phyloP scores from a whole-genome alignment of 192 early-diverging fungal genomes.

The Gaertneriomyces semiglobifer region DNA sequence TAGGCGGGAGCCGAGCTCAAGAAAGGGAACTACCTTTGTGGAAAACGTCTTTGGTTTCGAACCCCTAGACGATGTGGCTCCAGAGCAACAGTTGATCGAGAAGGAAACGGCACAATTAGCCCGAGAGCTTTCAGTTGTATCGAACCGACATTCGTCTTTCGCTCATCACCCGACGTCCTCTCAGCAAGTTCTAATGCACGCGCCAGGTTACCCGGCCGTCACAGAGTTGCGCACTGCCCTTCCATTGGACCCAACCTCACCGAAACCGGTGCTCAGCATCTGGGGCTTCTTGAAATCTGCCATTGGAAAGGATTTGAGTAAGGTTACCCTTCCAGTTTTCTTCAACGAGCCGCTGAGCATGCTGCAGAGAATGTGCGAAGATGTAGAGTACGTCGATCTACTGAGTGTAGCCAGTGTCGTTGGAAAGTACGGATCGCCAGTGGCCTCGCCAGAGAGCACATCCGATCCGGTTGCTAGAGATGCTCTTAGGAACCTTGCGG shows the following conservation, averaged over 20 bases:
- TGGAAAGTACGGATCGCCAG: conserved; percentile 46
- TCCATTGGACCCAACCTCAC: conserved; percentile 38
- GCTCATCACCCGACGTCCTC: background rate
- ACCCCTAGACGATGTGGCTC: conserved; percentile 1
- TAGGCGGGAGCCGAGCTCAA: background rate
- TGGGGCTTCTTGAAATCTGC: conserved; percentile 87
- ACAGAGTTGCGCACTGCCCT: conserved; percentile 12
- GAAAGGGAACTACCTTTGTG: conserved; percentile 10
- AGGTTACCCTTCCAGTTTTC: conserved; percentile 81
- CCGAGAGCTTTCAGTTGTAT: too few relatives aligned
- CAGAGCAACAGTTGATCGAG: conserved; percentile 48
- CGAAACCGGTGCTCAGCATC: conserved; percentile 67
- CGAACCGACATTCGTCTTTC: too few relatives aligned
- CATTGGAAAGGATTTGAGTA: conserved; percentile 79
- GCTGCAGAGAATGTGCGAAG: conserved; percentile 78
- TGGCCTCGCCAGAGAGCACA: conserved; percentile 11
- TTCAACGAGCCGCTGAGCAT: conserved; percentile 87
- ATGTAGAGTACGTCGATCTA: conserved; percentile 79
- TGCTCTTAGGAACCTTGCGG: conserved; percentile 10
- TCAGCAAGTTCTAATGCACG: background rate
- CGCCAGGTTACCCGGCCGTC: conserved; percentile 2
- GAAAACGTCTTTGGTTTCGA: conserved; percentile 30
- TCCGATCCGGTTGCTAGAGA: background rate
- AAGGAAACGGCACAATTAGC: too few relatives aligned
- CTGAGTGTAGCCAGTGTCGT: conserved; percentile 67